These are phyloP conservation scores for Athelia sp. DNA, from an alignment of 1,284 basidiomycete species.

Conservation along the genomic window DNA sequence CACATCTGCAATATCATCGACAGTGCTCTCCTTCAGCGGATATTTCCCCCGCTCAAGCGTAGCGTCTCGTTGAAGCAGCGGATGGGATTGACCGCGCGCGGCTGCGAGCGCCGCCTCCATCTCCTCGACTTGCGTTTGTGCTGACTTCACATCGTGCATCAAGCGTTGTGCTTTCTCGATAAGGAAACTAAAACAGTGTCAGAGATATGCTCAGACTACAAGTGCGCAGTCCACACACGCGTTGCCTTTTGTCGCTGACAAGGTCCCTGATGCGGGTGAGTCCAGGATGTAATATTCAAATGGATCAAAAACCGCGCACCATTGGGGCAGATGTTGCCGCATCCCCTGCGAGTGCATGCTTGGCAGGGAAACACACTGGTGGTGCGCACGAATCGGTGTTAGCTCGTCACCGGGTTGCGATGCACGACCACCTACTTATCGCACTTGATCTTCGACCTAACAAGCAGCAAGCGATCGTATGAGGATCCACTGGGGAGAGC, in stretches of 20 bases:
- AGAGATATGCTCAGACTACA: slow-evolving; percentile 2
- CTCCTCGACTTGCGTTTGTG: slow-evolving; percentile 47
- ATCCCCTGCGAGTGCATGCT: slow-evolving; percentile 45
- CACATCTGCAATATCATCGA: slow-evolving; percentile 26
- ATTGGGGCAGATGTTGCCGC: slow-evolving; percentile 53
- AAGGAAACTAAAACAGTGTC: slow-evolving; percentile 17
- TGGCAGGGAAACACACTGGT: slow-evolving; percentile 46
- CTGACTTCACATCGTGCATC: slow-evolving; percentile 37
- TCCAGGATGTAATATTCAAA: too few species aligned
- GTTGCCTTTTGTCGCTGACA: slow-evolving; percentile 51
- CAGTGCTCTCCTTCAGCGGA: slow-evolving; percentile 10
- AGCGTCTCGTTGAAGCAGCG: slow-evolving; percentile 2
- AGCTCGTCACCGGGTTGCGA: too few species aligned
- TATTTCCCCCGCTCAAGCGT: slow-evolving; percentile 6
- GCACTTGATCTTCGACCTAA: slow-evolving; percentile 53
- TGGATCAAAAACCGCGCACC: too few species aligned
- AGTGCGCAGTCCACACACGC: slow-evolving; percentile 33
- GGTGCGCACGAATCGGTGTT: too few species aligned
- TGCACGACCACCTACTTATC: too few species aligned
- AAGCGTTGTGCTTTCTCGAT: slow-evolving; percentile 42
- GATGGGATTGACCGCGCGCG: slow-evolving; percentile 18
- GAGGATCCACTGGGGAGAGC: too few species aligned
- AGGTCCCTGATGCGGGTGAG: slow-evolving; percentile 29
- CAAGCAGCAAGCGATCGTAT: too few species aligned
- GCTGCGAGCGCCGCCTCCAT: slow-evolving; percentile 46